Conservation (phyloP, 345 rosid genomes). For the Nephelium lappaceum region DNA sequence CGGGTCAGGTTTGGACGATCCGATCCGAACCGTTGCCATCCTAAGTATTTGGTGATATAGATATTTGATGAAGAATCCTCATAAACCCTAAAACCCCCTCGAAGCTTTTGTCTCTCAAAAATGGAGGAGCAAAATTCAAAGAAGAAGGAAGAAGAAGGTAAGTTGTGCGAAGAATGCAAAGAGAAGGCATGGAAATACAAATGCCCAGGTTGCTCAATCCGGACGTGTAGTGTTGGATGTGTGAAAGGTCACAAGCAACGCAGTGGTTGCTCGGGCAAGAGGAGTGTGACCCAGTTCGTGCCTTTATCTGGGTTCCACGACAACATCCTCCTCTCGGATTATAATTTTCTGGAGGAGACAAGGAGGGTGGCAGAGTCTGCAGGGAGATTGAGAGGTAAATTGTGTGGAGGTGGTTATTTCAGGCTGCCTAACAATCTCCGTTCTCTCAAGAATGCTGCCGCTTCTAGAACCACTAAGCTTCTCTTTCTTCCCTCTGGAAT, state of each 20-base stretch:
- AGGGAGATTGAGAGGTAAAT: conserved; percentile 51
- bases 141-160: background rate
- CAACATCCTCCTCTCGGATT: conserved; percentile 74
- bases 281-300: conserved; percentile 51
- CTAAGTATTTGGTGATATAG: no score
- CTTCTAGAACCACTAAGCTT: conserved; percentile 59
- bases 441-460: conserved; percentile 56
- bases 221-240: conserved; percentile 78
- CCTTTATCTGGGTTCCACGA: conserved; percentile 75
- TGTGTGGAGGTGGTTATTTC: conserved; percentile 38
- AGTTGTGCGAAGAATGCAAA: conserved; percentile 67
- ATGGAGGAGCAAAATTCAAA: conserved; percentile 19
- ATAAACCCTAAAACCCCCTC: background rate
- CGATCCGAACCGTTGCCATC: no score
- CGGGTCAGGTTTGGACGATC: no score
- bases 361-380: conserved; percentile 84
- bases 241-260: conserved; percentile 85
- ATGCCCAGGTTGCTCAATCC: conserved; percentile 83
- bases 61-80: background rate
- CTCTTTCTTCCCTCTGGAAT: conserved; percentile 70
- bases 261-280: conserved; percentile 74
- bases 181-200: conserved; percentile 62
- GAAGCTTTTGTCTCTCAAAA: no score
- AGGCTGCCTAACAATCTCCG: conserved; percentile 41
- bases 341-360: conserved; percentile 77